These are phyloP conservation scores for Viridothelium virens DNA, from an alignment of 495 filamentous ascomycete species.

Conservation along the genomic window DNA sequence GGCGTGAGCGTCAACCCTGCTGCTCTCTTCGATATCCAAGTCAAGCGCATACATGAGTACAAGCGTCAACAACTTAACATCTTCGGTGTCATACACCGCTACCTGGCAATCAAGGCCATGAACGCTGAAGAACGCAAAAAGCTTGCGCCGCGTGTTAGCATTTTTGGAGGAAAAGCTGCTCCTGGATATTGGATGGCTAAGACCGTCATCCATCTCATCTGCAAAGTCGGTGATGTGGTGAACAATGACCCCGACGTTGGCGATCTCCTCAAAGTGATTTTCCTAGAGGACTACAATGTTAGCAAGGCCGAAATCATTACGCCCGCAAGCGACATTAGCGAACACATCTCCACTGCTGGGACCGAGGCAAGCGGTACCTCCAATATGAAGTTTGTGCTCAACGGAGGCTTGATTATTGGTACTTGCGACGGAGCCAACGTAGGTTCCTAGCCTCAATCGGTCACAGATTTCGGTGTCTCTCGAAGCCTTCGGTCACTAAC, in stretches of 20 bases:
- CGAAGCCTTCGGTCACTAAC: slow-evolving; percentile 4
- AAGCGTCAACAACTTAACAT: slow-evolving; percentile 99
- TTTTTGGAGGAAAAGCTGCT: slow-evolving; percentile 96
- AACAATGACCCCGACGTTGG: slow-evolving; percentile 89
- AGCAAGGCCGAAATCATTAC: slow-evolving; percentile 97
- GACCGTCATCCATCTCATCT: slow-evolving; percentile 94
- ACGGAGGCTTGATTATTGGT: slow-evolving; percentile 93
- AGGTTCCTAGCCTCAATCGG: slow-evolving; percentile 35
- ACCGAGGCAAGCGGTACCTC: slow-evolving; percentile 66
- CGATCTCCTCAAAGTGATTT: slow-evolving; percentile 92
- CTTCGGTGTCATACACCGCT: slow-evolving; percentile 93
- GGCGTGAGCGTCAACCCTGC: slow-evolving; percentile 76
- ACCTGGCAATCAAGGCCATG: slow-evolving; percentile 81
- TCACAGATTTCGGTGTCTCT: background rate
- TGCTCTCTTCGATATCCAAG: slow-evolving; percentile 90
- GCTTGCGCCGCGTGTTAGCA: slow-evolving; percentile 81
- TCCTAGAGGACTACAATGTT: slow-evolving; percentile 97
- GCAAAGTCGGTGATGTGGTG: slow-evolving; percentile 81
- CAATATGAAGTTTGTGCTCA: slow-evolving; percentile 99
- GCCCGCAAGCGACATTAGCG: slow-evolving; percentile 90
- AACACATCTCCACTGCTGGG: slow-evolving; percentile 97
- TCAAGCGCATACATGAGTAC: slow-evolving; percentile 99
- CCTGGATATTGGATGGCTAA: slow-evolving; percentile 99
- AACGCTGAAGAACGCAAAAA: slow-evolving; percentile 79
- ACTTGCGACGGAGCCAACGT: slow-evolving; percentile 97